Evolutionary conservation across 495 filamentous ascomycete genomes (phyloP), one percentile per base, ranked within the genome.

Genomic region (Talaromyces ruber): DNA sequence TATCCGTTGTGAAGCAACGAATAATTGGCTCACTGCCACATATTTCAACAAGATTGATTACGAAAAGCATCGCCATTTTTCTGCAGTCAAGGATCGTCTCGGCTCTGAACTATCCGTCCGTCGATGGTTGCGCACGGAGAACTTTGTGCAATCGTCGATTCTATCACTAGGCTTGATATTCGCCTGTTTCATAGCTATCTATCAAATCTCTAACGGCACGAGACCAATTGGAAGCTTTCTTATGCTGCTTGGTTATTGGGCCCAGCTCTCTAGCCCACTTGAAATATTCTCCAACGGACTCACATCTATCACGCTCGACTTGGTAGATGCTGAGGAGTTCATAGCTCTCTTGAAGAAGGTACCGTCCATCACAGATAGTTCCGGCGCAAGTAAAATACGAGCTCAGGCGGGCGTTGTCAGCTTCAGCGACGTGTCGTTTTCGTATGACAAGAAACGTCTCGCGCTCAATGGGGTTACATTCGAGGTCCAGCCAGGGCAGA

Each of bases 321-420:
- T 92, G 59, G 81, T 90, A 34, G 86, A 90, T 65, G 86, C 87
- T 1, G 89, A 92, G 68, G 79, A 85, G 7, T 79, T 93, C 24
- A 77, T 93, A 14, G 83, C 88, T 60, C 79, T 93, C 32, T 84
- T 92, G 71, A 78, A 84, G 64, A 89, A 79, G 45, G 82, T 87
- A 58, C 82, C 89, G 32, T 82, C 79, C 6, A 79, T 92, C 47
- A 63, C 74, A 25, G 84, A 86, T 66, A 78, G 76, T 53, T 75
- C 78, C 50, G 77, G 75, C 39, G 84, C 88, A 4, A 75, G 73
- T 18, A 74, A 77, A 4, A 72, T 93, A 60, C 73, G 76, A 32
- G 74, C 91, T 24, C 74, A 71, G 25, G 73, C 74, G n/a, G 89
- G 88, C 4, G 71, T 80, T 52, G 82, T 92, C 39, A 73, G 80